A percentile compares a stretch with the other conserved stretches of the same genome.
Conservation (phyloP, 106 monocot species). For the Platanthera guangdongensis region DNA sequence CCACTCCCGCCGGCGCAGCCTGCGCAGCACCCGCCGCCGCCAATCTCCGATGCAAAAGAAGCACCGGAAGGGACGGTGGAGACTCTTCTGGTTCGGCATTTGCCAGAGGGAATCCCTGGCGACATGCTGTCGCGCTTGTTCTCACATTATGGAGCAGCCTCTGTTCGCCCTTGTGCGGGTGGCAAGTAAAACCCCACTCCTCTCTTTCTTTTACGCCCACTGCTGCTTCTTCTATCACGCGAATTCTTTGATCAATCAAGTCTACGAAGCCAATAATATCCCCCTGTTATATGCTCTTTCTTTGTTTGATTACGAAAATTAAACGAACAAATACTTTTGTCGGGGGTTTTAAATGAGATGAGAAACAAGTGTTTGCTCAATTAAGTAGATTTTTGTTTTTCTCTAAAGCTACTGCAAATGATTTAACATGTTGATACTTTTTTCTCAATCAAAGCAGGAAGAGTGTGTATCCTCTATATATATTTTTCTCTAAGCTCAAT, state of each 20-base stretch:
- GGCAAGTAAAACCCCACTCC: slow-evolving; percentile 41
- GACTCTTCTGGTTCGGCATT: slow-evolving; percentile 75
- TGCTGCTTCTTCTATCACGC: not conserved
- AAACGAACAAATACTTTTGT: no score
- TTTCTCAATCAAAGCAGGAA: no score
- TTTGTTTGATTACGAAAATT: no score
- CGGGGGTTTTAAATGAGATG: no score
- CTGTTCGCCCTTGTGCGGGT: slow-evolving; percentile 74
- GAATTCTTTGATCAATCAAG: not conserved
- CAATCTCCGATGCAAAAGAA: not conserved
- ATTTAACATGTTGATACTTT: no score
- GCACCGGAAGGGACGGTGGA: slow-evolving; percentile 2
- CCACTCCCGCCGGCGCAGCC: not conserved
- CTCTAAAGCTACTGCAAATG: no score
- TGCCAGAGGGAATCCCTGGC: slow-evolving; percentile 74
- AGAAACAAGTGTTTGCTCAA: no score
- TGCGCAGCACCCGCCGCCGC: not conserved
- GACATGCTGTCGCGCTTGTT: slow-evolving; percentile 83
- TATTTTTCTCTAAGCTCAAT: no score
- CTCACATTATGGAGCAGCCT: slow-evolving; percentile 77
- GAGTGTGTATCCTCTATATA: no score
- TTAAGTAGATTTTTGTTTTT: no score
- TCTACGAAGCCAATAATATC: not conserved
- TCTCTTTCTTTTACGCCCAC: not conserved
- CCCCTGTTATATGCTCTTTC: no score